Conservation (phyloP, 2,329 filamentous ascomycete species). For the Phaeosphaeria sp. region DNA sequence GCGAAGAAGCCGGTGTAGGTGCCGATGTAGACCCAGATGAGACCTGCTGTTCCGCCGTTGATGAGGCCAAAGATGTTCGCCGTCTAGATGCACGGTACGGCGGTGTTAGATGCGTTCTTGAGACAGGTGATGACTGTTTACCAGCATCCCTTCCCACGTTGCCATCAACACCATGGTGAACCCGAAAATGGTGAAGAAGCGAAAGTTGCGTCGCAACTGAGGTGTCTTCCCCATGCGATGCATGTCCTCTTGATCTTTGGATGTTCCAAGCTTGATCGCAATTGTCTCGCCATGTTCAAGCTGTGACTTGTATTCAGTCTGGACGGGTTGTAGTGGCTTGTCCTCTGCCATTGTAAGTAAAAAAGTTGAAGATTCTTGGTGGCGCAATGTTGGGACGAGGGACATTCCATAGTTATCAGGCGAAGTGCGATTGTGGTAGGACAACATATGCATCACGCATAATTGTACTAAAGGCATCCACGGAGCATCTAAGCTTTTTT, state of each 20-base stretch:
- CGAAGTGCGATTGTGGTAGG: neutral
- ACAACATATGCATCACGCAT: neutral
- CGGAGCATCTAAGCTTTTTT: neutral
- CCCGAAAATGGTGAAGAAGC: conserved; percentile 13
- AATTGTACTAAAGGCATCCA: neutral
- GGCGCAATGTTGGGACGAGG: no score
- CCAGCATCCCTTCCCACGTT: conserved; percentile 10
- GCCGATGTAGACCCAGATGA: conserved; percentile 13
- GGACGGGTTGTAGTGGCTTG: neutral
- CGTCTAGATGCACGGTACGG: neutral
- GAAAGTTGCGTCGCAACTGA: conserved; percentile 10
- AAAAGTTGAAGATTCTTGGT: no score
- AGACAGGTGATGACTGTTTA: no score
- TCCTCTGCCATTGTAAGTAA: neutral
- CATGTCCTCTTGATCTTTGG: conserved; percentile 11
- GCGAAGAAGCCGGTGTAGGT: conserved; percentile 7
- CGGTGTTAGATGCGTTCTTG: neutral
- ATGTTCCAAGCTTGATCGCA: conserved; percentile 2
- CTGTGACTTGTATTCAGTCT: neutral
- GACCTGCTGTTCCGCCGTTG: conserved; percentile 11
- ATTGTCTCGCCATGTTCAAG: neutral
- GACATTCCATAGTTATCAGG: neutral
- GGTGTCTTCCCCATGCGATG: conserved; percentile 13
- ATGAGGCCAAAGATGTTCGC: conserved; percentile 4
- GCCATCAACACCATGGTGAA: conserved; percentile 9